Evolutionary conservation across 768 basidiomycete species (phyloP).

Genomic region (Agaricus subrufescens): DNA sequence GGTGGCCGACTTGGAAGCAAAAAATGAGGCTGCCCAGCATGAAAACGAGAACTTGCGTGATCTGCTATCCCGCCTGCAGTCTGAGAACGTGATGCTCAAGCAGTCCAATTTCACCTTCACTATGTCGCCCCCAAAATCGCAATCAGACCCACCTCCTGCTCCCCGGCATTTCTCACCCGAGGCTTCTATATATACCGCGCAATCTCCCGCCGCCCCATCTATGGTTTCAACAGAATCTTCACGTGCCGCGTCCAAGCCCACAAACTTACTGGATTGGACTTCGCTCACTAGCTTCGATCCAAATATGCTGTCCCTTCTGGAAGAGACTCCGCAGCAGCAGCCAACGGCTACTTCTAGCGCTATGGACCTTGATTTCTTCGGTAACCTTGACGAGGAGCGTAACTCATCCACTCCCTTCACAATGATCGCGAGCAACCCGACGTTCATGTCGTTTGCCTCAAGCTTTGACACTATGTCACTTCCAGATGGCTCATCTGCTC

Average conservation of each 20-base stretch:
- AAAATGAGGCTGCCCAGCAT: slow-evolving; percentile 62
- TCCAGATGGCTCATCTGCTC: slow-evolving; percentile 7
- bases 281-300: slow-evolving; percentile 71
- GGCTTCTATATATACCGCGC: slow-evolving; percentile 17
- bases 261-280: slow-evolving; percentile 57
- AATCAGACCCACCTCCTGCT: slow-evolving; percentile 9
- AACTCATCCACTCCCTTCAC: slow-evolving; percentile 54
- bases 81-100: slow-evolving; percentile 82
- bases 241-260: slow-evolving; percentile 28
- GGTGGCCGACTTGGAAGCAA: slow-evolving; percentile 79
- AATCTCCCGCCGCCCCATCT: slow-evolving; percentile 19
- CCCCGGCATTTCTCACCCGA: slow-evolving; percentile 14
- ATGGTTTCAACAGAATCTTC: slow-evolving; percentile 26
- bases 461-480: slow-evolving; percentile 40
- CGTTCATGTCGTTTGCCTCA: slow-evolving; percentile 79
- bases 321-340: slow-evolving; percentile 43
- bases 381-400: slow-evolving; percentile 25
- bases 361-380: slow-evolving; percentile 59
- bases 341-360: slow-evolving; percentile 50
- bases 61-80: slow-evolving; percentile 76
- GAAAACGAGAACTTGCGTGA: slow-evolving; percentile 92
- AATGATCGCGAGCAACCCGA: slow-evolving; percentile 78
- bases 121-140: slow-evolving; percentile 37
- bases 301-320: slow-evolving; percentile 55
- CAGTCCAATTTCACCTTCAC: slow-evolving; percentile 81